phyloP scores from a whole-genome alignment of 148 eudicot genomes.

The Silene conica region DNA sequence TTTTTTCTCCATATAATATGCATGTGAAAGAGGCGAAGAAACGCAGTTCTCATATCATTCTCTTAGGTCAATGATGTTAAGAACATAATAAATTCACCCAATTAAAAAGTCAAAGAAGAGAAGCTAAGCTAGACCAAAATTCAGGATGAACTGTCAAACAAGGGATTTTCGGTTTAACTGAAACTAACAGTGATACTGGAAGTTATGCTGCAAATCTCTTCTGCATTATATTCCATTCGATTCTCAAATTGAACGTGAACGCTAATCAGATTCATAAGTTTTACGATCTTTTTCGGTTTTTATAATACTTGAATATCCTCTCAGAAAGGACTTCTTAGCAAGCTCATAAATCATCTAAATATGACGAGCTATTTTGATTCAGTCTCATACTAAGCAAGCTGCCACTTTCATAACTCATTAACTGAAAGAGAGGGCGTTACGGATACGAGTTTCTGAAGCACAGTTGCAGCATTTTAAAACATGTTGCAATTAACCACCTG shows the following conservation, averaged over 20 bases:
- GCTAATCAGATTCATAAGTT: neutral
- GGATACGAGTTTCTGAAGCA: neutral
- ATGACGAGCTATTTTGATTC: neutral
- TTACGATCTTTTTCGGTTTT: neutral
- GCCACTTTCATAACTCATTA: neutral
- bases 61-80: neutral
- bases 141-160: neutral
- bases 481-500: neutral
- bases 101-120: neutral
- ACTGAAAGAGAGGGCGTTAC: neutral
- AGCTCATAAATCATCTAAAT: neutral
- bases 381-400: neutral
- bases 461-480: neutral
- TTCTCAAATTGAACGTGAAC: no score
- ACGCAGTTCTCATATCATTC: conserved; percentile 3
- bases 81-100: no score
- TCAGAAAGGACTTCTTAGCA: neutral
- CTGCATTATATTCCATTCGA: neutral
- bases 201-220: neutral
- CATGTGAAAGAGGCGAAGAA: conserved; percentile 11
- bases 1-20: neutral
- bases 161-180: neutral
- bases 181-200: neutral
- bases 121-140: neutral
- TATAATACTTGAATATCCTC: neutral